Percentiles rank a stretch among this genome's conserved stretches.
Conservation (phyloP, 306 rosid genomes). For the Cyamopsis tetragonoloba region DNA sequence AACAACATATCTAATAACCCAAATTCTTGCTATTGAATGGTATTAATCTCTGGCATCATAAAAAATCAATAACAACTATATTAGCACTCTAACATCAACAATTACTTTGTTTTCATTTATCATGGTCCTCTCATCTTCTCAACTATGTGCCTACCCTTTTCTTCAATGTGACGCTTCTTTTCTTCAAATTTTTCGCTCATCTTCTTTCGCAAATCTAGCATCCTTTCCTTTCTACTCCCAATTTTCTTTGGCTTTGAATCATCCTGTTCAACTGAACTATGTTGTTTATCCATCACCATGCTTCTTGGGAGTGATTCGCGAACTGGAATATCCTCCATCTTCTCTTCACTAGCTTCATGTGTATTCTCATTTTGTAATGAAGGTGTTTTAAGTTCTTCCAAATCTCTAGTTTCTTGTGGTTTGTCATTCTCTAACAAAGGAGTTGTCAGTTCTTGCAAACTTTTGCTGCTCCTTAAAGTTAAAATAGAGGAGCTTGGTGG, state of each 20-base stretch:
- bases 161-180: constrained; percentile 74
- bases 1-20: constrained; percentile 21
- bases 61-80: constrained; percentile 21
- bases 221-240: constrained; percentile 74
- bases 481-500: constrained; percentile 22
- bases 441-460: constrained; percentile 37
- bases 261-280: constrained; percentile 37
- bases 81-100: constrained; percentile 17
- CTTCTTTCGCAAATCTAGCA: constrained; percentile 72
- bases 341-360: constrained; percentile 32
- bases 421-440: constrained; percentile 48
- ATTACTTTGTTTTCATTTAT: constrained; percentile 16
- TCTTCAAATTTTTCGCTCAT: constrained; percentile 88
- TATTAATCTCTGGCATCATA: not conserved
- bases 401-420: constrained; percentile 25
- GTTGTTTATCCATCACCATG: constrained; percentile 26
- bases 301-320: constrained; percentile 30
- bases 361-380: constrained; percentile 7
- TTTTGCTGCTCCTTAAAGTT: constrained; percentile 29
- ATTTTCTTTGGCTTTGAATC: constrained; percentile 49
- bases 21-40: constrained; percentile 22
- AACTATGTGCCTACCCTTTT: constrained; percentile 65
- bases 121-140: constrained; percentile 87
- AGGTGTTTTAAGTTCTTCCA: constrained; percentile 34
- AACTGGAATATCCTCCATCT: constrained; percentile 31